Conservation (phyloP, 768 basidiomycete species). For the Pleurotus platypus region DNA sequence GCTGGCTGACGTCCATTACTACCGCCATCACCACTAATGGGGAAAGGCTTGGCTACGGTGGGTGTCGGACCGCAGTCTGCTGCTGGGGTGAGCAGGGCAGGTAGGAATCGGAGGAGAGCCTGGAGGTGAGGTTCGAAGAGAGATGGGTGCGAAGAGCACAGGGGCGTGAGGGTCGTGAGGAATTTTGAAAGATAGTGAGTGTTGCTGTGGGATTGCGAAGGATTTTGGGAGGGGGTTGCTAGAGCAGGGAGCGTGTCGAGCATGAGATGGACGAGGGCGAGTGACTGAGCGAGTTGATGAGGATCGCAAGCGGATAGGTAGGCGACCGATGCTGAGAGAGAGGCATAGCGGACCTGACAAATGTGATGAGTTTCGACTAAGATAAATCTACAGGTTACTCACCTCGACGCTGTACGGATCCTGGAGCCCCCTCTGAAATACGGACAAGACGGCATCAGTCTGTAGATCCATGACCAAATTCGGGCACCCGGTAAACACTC, state of each 20-base stretch:
- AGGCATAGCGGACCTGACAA: slow-evolving; percentile 65
- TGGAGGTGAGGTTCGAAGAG: slow-evolving; percentile 75
- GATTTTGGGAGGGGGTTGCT: slow-evolving; percentile 27
- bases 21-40: slow-evolving; percentile 18
- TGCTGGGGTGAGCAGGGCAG: slow-evolving; percentile 62
- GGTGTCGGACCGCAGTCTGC: slow-evolving; percentile 50
- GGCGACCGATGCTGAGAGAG: slow-evolving; percentile 64
- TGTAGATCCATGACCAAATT: slow-evolving; percentile 77
- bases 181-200: slow-evolving; percentile 58
- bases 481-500: slow-evolving; percentile 70
- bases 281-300: slow-evolving; percentile 56
- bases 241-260: slow-evolving; percentile 69
- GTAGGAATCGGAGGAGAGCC: slow-evolving; percentile 66
- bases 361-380: not conserved
- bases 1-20: slow-evolving; percentile 26
- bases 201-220: slow-evolving; percentile 22
- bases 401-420: slow-evolving; percentile 66
- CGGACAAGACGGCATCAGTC: slow-evolving; percentile 61
- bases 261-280: slow-evolving; percentile 64
- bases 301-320: slow-evolving; percentile 65
- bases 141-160: slow-evolving; percentile 61
- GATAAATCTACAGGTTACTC: not conserved
- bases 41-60: slow-evolving; percentile 44
- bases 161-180: slow-evolving; percentile 64
- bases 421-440: slow-evolving; percentile 66